Base-by-base conservation (phyloP, 1,284 basidiomycete species). In the Termitomyces sp. region DNA sequence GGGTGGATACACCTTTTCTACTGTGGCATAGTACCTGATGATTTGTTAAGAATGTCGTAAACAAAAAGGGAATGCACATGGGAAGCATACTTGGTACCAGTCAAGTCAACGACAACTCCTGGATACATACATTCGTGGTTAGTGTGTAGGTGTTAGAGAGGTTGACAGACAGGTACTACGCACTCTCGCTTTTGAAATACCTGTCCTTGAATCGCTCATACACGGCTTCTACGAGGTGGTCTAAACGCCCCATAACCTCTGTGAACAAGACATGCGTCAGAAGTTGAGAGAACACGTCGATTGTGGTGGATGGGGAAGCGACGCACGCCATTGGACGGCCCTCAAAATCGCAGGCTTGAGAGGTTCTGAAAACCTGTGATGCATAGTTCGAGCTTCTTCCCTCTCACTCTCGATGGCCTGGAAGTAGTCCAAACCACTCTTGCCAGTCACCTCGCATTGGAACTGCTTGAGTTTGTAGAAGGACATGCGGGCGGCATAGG, bases 201-300 rank as follows among this genome's bases (percentile, higher is more conserved):
- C 96, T 83, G 72, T 97, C 88, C 63, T 93, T 92, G 78, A 94
- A 97, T 40, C 96, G 86, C 60, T 98, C 96, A 66, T 86, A 97
- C 37, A 97, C 89, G 47, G 86, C 86, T 68, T 99, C 96, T 4
- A 96, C 93, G 14, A 99, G 79, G 62, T 91, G 88, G 72, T 98
- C 96, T 53, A 99, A 77, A 57, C 96, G 88, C 39, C 95, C 94
- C 69, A 97, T 91, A 60, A 97, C 88, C 82, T 93, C 94, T 97
- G 70, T 38, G 60, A 61, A 58, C 52, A 57, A 56, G 52, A 52
- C 48, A 46, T 51, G 50, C 52, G 67, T 58, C 28, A 54, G 40
- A 21, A 34, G 10, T 37, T 21, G 41, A 57, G 51, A 51, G 35
- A 50, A 53, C 37, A 58, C 52, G 48, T 52, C 33, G 50, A 58